Evolutionary conservation across 345 rosid genomes (phyloP).

Genomic region (Moringa oleifera): DNA sequence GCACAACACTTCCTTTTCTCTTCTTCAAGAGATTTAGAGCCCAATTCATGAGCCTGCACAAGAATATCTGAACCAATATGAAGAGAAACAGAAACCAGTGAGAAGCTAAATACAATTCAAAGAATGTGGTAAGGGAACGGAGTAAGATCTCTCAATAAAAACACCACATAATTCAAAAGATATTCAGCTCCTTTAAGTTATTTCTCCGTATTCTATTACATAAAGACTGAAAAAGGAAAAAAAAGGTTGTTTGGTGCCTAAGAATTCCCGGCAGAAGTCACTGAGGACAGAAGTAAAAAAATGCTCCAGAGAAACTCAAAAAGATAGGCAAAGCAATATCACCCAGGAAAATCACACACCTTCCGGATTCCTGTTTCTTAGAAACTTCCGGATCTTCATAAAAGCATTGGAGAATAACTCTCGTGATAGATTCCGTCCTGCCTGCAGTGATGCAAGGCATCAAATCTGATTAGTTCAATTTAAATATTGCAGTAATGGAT

Average conservation of each 20-base stretch:
- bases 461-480: not conserved
- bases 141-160: constrained; percentile 7
- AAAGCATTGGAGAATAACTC: constrained; percentile 57
- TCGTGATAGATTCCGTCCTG: constrained; percentile 35
- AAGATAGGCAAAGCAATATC: constrained; percentile 6
- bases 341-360: constrained; percentile 31
- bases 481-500: constrained; percentile 3
- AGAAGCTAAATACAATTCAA: not conserved
- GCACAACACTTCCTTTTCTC: constrained; percentile 50
- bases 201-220: not conserved
- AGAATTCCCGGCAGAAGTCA: not conserved
- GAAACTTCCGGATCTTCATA: constrained; percentile 42
- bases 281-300: not conserved
- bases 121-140: not conserved
- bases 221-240: not conserved
- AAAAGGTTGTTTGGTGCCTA: not conserved
- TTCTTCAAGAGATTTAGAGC: constrained; percentile 40
- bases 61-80: constrained; percentile 54
- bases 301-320: not conserved
- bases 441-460: constrained; percentile 49
- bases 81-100: constrained; percentile 18
- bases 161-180: not conserved
- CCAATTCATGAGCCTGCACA: constrained; percentile 43
- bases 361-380: constrained; percentile 44
- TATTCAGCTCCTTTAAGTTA: not conserved